Percentiles rank a stretch among this genome's conserved stretches.
Conservation (phyloP, 2,329 filamentous ascomycete species). For the Coniochaeta ligniaria region DNA sequence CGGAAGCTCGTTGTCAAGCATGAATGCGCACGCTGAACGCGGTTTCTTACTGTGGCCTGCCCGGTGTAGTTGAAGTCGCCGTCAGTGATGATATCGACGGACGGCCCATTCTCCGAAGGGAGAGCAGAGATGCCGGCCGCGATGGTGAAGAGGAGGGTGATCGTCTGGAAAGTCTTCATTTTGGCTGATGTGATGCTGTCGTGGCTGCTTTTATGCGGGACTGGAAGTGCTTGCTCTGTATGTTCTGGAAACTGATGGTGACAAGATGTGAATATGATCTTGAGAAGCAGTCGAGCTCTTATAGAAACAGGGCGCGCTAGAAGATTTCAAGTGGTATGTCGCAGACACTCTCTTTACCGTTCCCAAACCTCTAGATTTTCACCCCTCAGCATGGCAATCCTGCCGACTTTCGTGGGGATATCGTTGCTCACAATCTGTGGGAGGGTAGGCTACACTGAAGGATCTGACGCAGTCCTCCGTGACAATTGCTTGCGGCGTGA, state of each 20-base stretch:
- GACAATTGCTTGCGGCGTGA: neutral
- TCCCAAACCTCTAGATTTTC: no score
- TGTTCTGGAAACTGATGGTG: neutral
- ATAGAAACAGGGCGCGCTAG: no score
- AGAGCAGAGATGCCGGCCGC: neutral
- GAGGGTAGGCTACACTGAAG: neutral
- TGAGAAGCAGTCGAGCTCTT: no score
- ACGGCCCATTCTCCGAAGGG: neutral
- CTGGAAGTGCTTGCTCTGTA: neutral
- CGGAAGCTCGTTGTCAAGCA: neutral
- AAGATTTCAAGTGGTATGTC: no score
- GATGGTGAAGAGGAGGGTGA: neutral
- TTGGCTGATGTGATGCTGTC: neutral
- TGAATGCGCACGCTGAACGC: no score
- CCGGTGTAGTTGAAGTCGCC: neutral
- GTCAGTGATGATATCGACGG: neutral
- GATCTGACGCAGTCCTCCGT: neutral
- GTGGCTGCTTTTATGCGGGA: neutral
- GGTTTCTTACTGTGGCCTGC: neutral
- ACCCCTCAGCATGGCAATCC: no score
- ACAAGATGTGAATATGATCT: no score
- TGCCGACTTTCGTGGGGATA: no score
- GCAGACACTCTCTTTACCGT: no score
- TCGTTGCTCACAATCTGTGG: no score
- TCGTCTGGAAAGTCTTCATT: neutral